Percentiles rank a stretch among this genome's conserved stretches.
These are phyloP conservation scores for maize (Zea mays) DNA, from an alignment of 176 grass and related monocot genomes.

Conservation along the genomic window Zm-B73-REFERENCE-NAM-5.0 NC_050096.1:155553501-155554000, in stretches of 20 bases:
- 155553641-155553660: neutral
- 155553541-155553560: neutral
- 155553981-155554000: slow-evolving; percentile 79
- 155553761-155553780: slow-evolving; percentile 76
- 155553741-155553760: slow-evolving; percentile 56
- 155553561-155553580: neutral
- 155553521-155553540: neutral
- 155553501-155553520: neutral
- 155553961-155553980: slow-evolving; percentile 80
- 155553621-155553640: neutral
- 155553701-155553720: neutral
- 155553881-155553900: slow-evolving; percentile 64
- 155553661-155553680: neutral
- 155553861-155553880: slow-evolving; percentile 62
- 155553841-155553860: slow-evolving; percentile 91
- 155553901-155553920: slow-evolving; percentile 76
- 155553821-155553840: slow-evolving; percentile 81
- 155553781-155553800: slow-evolving; percentile 74
- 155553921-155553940: slow-evolving; percentile 71
- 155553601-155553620: neutral
- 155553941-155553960: slow-evolving; percentile 81
- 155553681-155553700: neutral
- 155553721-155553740: neutral
- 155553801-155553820: slow-evolving; percentile 57
- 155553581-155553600: neutral